Percentiles rank a stretch among this genome's conserved stretches.
Evolutionary conservation across 2,329 filamentous ascomycete genomes (phyloP).

Genomic region (Teratosphaeria pseudoeucalypti): DNA sequence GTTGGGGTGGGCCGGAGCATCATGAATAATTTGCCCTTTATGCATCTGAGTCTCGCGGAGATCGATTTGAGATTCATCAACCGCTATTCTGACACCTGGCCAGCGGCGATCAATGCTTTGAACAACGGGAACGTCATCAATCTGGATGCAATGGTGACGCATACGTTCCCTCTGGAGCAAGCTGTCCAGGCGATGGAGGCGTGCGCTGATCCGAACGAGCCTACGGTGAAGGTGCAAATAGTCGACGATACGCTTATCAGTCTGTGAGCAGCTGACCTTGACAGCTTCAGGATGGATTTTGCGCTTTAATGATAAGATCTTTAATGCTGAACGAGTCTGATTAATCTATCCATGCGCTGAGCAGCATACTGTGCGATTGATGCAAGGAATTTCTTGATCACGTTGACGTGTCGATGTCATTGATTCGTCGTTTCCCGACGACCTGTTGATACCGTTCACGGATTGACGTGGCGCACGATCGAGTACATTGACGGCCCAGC

Average conservation of each 20-base stretch:
- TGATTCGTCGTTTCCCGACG: too few species aligned
- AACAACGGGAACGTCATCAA: conserved; percentile 46
- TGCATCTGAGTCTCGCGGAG: conserved; percentile 26
- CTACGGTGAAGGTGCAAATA: conserved; percentile 52
- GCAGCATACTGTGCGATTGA: background rate
- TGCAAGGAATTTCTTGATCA: background rate
- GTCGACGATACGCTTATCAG: conserved; percentile 22
- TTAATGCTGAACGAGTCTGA: background rate
- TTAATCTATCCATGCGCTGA: background rate
- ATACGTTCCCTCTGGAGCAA: conserved; percentile 51
- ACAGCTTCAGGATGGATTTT: background rate
- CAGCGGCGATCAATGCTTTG: conserved; percentile 51
- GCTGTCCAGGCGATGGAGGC: conserved; percentile 48
- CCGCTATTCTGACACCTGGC: conserved; percentile 60
- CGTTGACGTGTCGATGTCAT: too few species aligned
- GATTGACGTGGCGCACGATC: too few species aligned
- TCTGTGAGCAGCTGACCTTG: background rate
- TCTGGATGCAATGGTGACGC: conserved; percentile 51
- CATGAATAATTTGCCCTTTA: conserved; percentile 28
- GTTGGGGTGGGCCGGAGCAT: conserved; percentile 26
- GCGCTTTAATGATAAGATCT: background rate
- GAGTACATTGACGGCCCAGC: too few species aligned
- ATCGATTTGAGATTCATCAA: conserved; percentile 60
- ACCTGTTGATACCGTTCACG: background rate
- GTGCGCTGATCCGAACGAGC: conserved; percentile 40